Evolutionary conservation across 169 alveolate species (phyloP), one percentile per base, ranked within the genome.

Genomic region (Eimeria mitis): DNA sequence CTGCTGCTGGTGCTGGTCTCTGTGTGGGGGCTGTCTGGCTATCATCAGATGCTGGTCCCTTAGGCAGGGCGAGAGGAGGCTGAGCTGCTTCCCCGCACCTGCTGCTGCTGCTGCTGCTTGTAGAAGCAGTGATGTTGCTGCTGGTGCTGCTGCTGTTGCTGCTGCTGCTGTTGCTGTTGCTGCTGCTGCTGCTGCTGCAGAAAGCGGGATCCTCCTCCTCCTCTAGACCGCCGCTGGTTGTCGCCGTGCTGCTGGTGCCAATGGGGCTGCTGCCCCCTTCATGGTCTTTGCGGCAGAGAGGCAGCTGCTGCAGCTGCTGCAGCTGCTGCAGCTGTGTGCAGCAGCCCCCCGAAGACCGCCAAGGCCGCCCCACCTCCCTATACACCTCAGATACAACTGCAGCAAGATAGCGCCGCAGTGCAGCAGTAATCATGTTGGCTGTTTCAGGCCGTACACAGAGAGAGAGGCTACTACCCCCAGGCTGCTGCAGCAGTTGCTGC

Each of bases 241-340:
- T 54, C 2, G 79, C 75, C 23, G 91, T 85, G 78, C 91, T 85
- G 79, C 91, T 85, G 54, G 91, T 85, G 52, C 91, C 91, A 16
- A 61, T 59, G 79, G 91, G 91, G 47, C 91, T 85, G 91, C 79
- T 85, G 91, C 91, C 91, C 70, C 78, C 91, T 61, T 61, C 68
- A n/a, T 34, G 91, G 61, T 40, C 61, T 28, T 59, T 61, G 61
- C 56, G 61, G 79, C 56, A 59, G 14, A 61, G 59, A 61, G 91
- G 91, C 78, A 59, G 91, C 40, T 59, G 78, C 63, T 59, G 78
- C 56, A 40, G 79, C 89, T n/a, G n/a, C n/a, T n/a, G n/a, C n/a
- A n/a, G n/a, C n/a, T n/a, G n/a, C n/a, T n/a, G n/a, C n/a, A 34
- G 84, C 84, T 81, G 89, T 25, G 87, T 16, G 87, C 87, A 76